A percentile compares a stretch with the other conserved stretches of the same genome.
Conservation (phyloP, 73 alveolate species). For the Tetrahymena thermophila region DNA sequence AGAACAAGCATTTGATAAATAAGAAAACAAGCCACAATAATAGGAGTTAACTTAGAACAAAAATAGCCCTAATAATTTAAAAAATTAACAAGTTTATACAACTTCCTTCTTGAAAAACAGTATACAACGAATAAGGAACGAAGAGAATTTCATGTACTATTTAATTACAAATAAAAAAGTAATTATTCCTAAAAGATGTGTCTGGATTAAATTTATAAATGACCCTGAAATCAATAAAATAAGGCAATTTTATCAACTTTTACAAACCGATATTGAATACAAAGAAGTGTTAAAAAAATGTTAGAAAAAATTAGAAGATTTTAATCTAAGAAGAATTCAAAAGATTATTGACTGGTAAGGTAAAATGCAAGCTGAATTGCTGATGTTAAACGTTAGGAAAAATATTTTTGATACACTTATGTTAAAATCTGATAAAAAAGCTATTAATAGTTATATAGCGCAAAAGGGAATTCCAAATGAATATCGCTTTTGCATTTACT, state of each 20-base stretch:
- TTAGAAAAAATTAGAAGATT: not conserved
- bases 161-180: not conserved
- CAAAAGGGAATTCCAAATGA: not conserved
- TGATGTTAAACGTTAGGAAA: not conserved
- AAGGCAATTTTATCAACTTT: not conserved
- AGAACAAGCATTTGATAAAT: not conserved
- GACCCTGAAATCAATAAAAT: not conserved
- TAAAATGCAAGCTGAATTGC: not conserved
- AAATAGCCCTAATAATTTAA: not conserved
- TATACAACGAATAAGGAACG: not conserved
- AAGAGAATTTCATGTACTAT: not conserved
- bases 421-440: not conserved
- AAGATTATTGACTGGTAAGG: not conserved
- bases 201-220: not conserved
- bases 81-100: not conserved
- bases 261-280: not conserved
- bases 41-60: not conserved
- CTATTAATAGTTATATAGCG: not conserved
- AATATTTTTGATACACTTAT: not conserved
- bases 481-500: not conserved
- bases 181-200: not conserved
- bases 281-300: not conserved
- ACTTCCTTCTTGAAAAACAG: not conserved
- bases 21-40: not conserved
- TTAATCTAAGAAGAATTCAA: not conserved